phyloP scores from a whole-genome alignment of 192 early-diverging fungal genomes.

The Gigaspora rosea region DNA sequence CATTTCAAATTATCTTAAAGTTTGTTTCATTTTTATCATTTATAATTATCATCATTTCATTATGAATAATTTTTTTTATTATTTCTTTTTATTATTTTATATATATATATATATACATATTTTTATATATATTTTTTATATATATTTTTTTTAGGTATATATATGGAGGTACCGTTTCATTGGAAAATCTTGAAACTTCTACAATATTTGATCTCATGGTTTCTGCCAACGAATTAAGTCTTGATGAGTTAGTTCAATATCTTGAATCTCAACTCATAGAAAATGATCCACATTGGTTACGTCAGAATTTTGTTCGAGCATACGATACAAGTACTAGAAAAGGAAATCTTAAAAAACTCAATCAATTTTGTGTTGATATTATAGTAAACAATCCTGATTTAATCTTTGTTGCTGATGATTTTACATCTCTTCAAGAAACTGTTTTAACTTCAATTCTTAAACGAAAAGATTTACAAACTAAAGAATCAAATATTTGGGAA shows the following conservation, averaged over 20 bases:
- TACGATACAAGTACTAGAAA: not conserved
- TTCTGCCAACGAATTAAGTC: conserved; percentile 8
- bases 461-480: not conserved
- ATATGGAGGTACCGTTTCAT: not conserved
- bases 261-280: not conserved
- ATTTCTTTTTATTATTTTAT: too few species aligned
- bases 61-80: not conserved
- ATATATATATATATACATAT: too few species aligned
- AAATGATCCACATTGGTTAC: not conserved
- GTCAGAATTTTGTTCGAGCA: not conserved
- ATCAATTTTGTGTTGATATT: conserved; percentile 1
- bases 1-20: not conserved
- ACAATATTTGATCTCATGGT: not conserved
- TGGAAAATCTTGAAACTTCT: not conserved
- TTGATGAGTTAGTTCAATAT: not conserved
- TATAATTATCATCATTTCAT: not conserved
- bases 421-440: not conserved
- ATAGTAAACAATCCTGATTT: not conserved
- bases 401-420: not conserved
- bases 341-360: not conserved
- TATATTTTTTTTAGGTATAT: conserved; percentile 12
- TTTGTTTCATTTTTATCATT: not conserved
- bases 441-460: not conserved
- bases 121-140: too few species aligned
- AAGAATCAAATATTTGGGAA: not conserved